phyloP scores from a whole-genome alignment of 192 early-diverging fungal genomes.

The Dissophora globulifera region DNA sequence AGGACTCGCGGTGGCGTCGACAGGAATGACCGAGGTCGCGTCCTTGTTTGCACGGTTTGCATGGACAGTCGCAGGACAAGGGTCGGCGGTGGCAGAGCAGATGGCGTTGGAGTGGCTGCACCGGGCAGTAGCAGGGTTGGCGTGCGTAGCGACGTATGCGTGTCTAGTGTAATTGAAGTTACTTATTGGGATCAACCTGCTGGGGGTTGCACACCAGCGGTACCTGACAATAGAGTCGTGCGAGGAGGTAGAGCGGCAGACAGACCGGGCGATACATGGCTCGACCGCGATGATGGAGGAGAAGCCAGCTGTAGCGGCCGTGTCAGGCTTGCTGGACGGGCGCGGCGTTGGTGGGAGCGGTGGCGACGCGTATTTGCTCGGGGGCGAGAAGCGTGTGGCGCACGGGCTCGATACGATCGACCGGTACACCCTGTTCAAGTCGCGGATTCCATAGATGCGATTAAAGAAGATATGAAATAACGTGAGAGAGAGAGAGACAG shows the following conservation, averaged over 20 bases:
- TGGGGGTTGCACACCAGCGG: constrained; percentile 74
- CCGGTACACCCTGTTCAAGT: constrained; percentile 91
- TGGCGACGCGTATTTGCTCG: constrained; percentile 41
- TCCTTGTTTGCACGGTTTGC: too few relatives aligned
- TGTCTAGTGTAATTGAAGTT: constrained; percentile 76
- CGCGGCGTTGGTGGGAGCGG: constrained; percentile 22
- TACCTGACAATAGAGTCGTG: constrained; percentile 69
- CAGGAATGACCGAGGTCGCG: too few relatives aligned
- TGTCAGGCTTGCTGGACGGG: constrained; percentile 48
- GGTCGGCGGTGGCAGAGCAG: background rate
- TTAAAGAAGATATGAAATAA: too few relatives aligned
- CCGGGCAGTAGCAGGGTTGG: constrained; percentile 43
- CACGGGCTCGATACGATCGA: constrained; percentile 86
- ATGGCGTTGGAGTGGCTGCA: constrained; percentile 16
- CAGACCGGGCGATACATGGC: constrained; percentile 55
- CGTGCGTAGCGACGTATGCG: constrained; percentile 63
- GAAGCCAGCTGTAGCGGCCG: constrained; percentile 39
- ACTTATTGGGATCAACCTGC: constrained; percentile 76
- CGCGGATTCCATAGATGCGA: constrained; percentile 88
- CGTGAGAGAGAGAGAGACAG: too few relatives aligned
- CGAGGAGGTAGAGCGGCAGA: constrained; percentile 53
- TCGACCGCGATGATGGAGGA: constrained; percentile 51
- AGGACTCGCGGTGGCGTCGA: too few relatives aligned
- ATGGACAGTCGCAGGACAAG: constrained; percentile 3
- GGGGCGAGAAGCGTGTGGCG: constrained; percentile 62